phyloP scores from a whole-genome alignment of 305 asterid species.

The Rubia peregrina region DNA sequence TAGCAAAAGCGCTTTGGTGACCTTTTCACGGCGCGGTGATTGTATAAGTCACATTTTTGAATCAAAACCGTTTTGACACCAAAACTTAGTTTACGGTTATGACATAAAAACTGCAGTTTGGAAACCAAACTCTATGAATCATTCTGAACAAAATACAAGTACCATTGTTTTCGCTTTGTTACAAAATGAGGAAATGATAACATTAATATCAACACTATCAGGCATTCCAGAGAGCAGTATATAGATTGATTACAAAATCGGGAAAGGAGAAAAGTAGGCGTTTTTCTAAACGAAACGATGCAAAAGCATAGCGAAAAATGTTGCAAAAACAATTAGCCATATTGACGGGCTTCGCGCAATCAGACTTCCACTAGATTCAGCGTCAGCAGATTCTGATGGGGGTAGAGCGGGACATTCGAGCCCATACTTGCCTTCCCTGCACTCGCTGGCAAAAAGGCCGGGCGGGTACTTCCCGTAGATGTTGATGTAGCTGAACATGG shows the following conservation, averaged over 20 bases:
- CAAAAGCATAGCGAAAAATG: background rate
- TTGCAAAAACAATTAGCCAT: background rate
- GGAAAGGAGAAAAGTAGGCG: background rate
- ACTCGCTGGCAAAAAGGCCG: conserved; percentile 56
- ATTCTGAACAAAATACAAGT: background rate
- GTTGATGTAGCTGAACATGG: conserved; percentile 85
- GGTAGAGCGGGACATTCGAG: conserved; percentile 46
- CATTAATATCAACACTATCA: background rate
- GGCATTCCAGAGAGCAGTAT: background rate
- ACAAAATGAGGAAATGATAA: background rate
- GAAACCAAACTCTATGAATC: background rate
- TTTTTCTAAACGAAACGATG: background rate
- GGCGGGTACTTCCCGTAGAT: conserved; percentile 74
- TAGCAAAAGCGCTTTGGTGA: too few species aligned
- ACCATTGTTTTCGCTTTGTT: background rate
- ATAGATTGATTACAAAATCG: background rate
- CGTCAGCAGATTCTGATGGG: background rate
- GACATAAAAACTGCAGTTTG: too few species aligned
- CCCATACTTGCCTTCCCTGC: conserved; percentile 43
- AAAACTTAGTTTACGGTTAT: too few species aligned
- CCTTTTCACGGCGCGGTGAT: too few species aligned
- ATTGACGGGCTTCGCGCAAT: background rate
- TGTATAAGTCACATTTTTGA: too few species aligned
- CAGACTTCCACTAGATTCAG: background rate
- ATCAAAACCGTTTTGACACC: too few species aligned